Percentiles rank a stretch among this genome's conserved stretches.
These are phyloP conservation scores for Hyaloperonospora brassicae DNA, from an alignment of 352 stramenopile genomes.

Conservation along the genomic window DNA sequence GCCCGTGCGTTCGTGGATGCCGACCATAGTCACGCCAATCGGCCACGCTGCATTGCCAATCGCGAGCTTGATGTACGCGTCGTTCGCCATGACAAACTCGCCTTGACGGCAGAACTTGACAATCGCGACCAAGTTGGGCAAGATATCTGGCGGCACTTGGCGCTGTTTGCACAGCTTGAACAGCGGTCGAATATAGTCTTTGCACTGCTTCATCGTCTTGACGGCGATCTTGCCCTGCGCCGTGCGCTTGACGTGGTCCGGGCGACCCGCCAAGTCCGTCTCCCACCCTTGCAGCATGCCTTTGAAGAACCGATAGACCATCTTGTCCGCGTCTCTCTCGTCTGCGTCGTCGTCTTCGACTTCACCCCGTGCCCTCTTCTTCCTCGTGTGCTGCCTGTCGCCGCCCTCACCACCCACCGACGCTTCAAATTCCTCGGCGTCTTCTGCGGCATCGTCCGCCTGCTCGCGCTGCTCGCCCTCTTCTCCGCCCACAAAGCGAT, in stretches of 20 bases:
- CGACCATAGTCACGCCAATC: conserved; percentile 98
- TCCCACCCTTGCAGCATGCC: conserved; percentile 92
- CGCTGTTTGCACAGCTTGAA: conserved; percentile 95
- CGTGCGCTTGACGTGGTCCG: conserved; percentile 86
- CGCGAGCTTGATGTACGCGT: conserved; percentile 96
- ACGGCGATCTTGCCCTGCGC: conserved; percentile 90
- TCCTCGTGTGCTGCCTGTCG: conserved; percentile 4
- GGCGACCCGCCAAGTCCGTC: conserved; percentile 76
- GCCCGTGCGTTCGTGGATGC: conserved; percentile 95
- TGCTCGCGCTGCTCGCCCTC: conserved; percentile 24
- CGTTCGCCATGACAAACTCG: conserved; percentile 93
- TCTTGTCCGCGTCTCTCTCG: conserved; percentile 44
- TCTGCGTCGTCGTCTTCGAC: conserved; percentile 26
- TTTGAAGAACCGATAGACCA: conserved; percentile 92
- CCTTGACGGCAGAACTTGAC: conserved; percentile 90
- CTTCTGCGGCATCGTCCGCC: conserved; percentile 36
- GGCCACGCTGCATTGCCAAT: conserved; percentile 98
- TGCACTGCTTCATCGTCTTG: conserved; percentile 98
- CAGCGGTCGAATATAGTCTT: conserved; percentile 97
- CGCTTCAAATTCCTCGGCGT: conserved; percentile 25
- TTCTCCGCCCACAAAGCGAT: conserved; percentile 58
- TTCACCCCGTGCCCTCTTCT: conserved; percentile 11
- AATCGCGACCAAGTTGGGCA: conserved; percentile 88
- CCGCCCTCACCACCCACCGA: conserved; percentile 4
- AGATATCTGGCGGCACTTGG: conserved; percentile 83